Evolutionary conservation across 1,284 basidiomycete species (phyloP).

Genomic region (Garcileccinum viscosum): DNA sequence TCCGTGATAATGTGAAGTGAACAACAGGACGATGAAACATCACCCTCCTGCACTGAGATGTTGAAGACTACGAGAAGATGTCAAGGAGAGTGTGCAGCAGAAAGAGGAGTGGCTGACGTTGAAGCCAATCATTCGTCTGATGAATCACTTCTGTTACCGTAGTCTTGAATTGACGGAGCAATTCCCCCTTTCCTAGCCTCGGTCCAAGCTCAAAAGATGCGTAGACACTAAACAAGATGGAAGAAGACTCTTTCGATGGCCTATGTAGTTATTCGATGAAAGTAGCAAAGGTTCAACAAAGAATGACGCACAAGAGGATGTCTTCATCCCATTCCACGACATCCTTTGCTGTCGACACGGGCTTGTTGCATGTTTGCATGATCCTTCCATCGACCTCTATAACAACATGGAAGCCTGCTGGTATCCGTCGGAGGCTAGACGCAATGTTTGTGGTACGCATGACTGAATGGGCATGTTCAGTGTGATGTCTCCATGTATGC

Average conservation of each 20-base stretch:
- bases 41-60: not conserved
- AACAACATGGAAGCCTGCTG: not conserved
- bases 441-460: not conserved
- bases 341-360: not conserved
- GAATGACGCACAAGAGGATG: not conserved
- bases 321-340: not conserved
- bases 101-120: not conserved
- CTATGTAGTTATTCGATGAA: not conserved
- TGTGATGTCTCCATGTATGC: not conserved
- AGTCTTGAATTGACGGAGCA: not conserved
- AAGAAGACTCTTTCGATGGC: not conserved
- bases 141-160: not conserved
- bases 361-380: not conserved
- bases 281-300: not conserved
- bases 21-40: not conserved
- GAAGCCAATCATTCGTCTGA: not conserved
- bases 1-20: not conserved
- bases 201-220: not conserved
- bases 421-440: not conserved
- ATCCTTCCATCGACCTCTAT: not conserved
- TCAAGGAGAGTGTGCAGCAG: not conserved
- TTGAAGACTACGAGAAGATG: not conserved
- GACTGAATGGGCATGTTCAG: not conserved
- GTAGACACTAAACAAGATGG: not conserved
- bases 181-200: not conserved